A percentile compares a stretch with the other conserved stretches of the same genome.
phyloP scores from a whole-genome alignment of 306 rosid genomes.

The Dryas octopetala region DNA sequence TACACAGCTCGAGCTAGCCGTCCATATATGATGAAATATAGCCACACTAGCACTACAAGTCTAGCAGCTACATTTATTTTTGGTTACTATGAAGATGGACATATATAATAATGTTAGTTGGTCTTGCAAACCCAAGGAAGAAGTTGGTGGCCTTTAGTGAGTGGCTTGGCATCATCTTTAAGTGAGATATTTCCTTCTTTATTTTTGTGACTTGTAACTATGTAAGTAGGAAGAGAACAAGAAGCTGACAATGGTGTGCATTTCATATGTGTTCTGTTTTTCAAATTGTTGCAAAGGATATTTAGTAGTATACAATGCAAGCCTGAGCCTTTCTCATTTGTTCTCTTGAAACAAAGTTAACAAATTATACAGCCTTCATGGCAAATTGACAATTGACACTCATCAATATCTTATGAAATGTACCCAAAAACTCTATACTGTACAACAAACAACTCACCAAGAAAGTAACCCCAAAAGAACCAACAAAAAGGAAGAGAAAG shows the following conservation, averaged over 20 bases:
- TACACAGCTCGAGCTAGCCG: not conserved
- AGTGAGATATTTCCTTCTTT: not conserved
- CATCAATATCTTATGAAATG: conserved; percentile 23
- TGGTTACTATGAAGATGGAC: not conserved
- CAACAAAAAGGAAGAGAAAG: not conserved
- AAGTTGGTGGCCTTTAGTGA: not conserved
- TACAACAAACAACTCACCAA: conserved; percentile 50
- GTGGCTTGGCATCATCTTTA: not conserved
- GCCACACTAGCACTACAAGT: no score
- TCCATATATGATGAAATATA: not conserved
- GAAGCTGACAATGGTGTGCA: not conserved
- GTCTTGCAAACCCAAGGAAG: not conserved
- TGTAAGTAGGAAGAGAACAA: not conserved
- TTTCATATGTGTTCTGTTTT: conserved; percentile 18
- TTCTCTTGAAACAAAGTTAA: conserved; percentile 6
- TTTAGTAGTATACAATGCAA: conserved; percentile 16
- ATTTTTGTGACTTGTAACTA: no score
- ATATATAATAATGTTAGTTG: not conserved
- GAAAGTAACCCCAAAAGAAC: conserved; percentile 12
- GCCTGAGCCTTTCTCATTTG: conserved; percentile 25
- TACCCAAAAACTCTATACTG: conserved; percentile 37
- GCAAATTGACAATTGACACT: conserved; percentile 4
- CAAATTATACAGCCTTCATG: conserved; percentile 31
- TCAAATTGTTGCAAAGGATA: conserved; percentile 20
- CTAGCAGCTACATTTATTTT: not conserved